A percentile compares a stretch with the other conserved stretches of the same genome.
phyloP scores from a whole-genome alignment of 1,139 yeast species.

The Zhuliangozyma blackwelliae region DNA sequence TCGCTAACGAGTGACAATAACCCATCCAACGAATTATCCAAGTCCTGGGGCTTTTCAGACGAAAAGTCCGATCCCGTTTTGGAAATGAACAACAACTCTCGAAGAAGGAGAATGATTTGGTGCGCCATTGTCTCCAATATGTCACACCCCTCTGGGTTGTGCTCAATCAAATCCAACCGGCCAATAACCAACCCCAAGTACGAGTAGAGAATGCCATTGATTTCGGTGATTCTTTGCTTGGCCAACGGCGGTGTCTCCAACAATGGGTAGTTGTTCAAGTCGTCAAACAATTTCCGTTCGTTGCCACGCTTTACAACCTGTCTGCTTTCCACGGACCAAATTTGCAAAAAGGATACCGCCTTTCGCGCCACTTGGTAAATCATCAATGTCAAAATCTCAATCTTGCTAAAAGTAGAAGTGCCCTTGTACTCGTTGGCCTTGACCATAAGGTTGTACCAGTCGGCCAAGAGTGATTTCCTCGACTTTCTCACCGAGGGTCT shows the following conservation, averaged over 20 bases:
- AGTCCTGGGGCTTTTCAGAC: conserved; percentile 36
- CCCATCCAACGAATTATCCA: conserved; percentile 56
- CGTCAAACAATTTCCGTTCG: conserved; percentile 21
- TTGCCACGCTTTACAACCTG: conserved; percentile 25
- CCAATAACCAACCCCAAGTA: conserved; percentile 73
- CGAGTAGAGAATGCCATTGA: conserved; percentile 62
- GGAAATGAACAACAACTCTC: conserved; percentile 62
- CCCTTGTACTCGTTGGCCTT: conserved; percentile 82
- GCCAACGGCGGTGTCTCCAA: conserved; percentile 63
- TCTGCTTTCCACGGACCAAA: conserved; percentile 65
- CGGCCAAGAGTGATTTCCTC: conserved; percentile 79
- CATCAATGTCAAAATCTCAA: conserved; percentile 68
- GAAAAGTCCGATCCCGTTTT: conserved; percentile 49
- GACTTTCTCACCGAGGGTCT: conserved; percentile 67
- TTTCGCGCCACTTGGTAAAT: conserved; percentile 71
- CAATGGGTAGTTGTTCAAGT: conserved; percentile 40
- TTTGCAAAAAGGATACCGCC: conserved; percentile 67
- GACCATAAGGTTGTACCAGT: conserved; percentile 84
- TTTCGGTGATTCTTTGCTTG: conserved; percentile 66
- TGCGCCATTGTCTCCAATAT: conserved; percentile 61
- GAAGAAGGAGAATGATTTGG: conserved; percentile 58
- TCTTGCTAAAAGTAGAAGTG: conserved; percentile 59
- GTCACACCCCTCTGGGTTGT: conserved; percentile 66
- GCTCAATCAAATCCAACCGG: conserved; percentile 69
- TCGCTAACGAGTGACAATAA: conserved; percentile 60